Base-by-base conservation (phyloP, 257 asterid species). In the Nicotiana tabacum region DNA sequence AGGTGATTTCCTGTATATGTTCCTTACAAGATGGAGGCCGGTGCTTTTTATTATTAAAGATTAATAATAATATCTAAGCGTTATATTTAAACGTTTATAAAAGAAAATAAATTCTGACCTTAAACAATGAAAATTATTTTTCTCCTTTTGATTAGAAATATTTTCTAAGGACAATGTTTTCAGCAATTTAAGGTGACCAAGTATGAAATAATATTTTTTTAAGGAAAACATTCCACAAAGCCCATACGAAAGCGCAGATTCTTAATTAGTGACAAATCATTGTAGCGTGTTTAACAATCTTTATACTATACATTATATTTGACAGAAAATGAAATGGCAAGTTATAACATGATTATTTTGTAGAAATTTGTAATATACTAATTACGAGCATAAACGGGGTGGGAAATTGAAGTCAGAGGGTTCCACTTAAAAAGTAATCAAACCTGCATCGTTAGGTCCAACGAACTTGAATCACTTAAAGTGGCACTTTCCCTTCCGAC, bases 401-500 rank as follows among this genome's bases (percentile, higher is more conserved):
- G 27, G 61, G 24, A 48, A 46, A 13, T 6, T 74, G 24, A 24
- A 72, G 39, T 10, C 13, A 6, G 24, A 48, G 39, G 8, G 24
- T 6, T 46, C 78, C 37, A 72, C 60, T 46, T 46, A 24, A 46
- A 46, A 39, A 6, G 30, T 43, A 74, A 74, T 74, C 15, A 74
- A 27, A 27, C 43, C 39, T 74, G 48, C 15, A 74, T 80, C 9
- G 37, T 37, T 60, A 35, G 58, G 70, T 12, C 58, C 57, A 46
- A 80, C 62, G 13, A 80, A 80, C 27, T 64, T 64, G 64, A 80
- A 64, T 64, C 77, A 64, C 77, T 62, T 16, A 64, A 80, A 64
- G 83, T 80, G 83, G 48, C 46, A 13, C 17, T 69, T 10, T 43
- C 33, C 33, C 15, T 68, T 18, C 35, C 39, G 17, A 62, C 62